Evolutionary conservation across 1,284 basidiomycete genomes (phyloP).

Genomic region (Ceratobasidium theobromae): DNA sequence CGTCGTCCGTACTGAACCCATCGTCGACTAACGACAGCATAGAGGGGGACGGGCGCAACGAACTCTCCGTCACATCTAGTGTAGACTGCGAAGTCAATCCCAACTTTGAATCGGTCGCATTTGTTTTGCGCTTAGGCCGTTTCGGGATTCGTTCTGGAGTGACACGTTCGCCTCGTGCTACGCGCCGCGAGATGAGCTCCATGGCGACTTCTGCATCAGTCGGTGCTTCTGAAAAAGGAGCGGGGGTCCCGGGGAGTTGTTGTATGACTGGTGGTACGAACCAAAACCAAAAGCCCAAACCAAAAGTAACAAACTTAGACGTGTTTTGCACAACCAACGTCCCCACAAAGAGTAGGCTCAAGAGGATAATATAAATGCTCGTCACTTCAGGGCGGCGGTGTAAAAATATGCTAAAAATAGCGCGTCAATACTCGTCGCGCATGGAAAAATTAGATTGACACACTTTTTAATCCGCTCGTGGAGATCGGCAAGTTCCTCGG

Average conservation of each 20-base stretch:
- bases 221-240: slow-evolving; percentile 54
- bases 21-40: not conserved
- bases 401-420: slow-evolving; percentile 55
- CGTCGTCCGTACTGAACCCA: slow-evolving; percentile 3
- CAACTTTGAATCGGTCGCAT: not conserved
- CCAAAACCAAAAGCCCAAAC: slow-evolving; percentile 35
- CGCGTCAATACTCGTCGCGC: not conserved
- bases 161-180: slow-evolving; percentile 56
- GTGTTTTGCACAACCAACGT: slow-evolving; percentile 52
- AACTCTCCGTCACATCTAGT: not conserved
- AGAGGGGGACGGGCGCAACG: not conserved
- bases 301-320: slow-evolving; percentile 45
- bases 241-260: slow-evolving; percentile 45
- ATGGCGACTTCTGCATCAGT: slow-evolving; percentile 69
- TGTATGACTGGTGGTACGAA: slow-evolving; percentile 15
- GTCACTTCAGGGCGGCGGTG: slow-evolving; percentile 61
- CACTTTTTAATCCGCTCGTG: slow-evolving; percentile 70
- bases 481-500: slow-evolving; percentile 55
- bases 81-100: not conserved
- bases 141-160: slow-evolving; percentile 38
- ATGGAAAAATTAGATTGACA: slow-evolving; percentile 35
- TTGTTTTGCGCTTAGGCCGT: not conserved
- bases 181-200: slow-evolving; percentile 62
- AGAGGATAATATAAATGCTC: slow-evolving; percentile 50
- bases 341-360: slow-evolving; percentile 56